Conservation (phyloP, 2,329 filamentous ascomycete species). For the Cordyceps cateniannulata region DNA sequence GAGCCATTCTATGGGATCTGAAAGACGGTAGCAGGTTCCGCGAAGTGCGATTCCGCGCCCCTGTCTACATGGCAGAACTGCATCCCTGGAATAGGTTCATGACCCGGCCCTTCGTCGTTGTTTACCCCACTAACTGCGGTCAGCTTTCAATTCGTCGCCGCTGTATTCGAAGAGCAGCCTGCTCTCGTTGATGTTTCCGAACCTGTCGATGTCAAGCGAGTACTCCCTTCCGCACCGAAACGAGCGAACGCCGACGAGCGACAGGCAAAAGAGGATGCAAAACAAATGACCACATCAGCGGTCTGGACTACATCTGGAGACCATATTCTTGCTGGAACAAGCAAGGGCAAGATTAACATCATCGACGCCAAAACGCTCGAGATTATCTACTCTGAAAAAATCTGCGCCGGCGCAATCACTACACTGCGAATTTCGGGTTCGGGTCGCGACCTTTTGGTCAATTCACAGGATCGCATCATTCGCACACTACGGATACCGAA, state of each 20-base stretch:
- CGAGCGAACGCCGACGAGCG: conserved; percentile 73
- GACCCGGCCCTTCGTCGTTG: neutral
- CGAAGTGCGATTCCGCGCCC: conserved; percentile 84
- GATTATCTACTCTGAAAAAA: conserved; percentile 82
- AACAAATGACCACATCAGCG: conserved; percentile 88
- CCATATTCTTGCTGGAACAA: conserved; percentile 88
- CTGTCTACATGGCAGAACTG: conserved; percentile 92
- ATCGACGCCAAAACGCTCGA: conserved; percentile 76
- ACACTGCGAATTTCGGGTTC: conserved; percentile 75
- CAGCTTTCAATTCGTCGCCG: conserved; percentile 80
- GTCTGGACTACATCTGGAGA: conserved; percentile 81
- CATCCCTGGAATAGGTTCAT: conserved; percentile 81
- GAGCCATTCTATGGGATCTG: conserved; percentile 92
- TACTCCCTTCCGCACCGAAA: conserved; percentile 75
- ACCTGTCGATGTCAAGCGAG: conserved; percentile 64
- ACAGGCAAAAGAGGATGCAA: conserved; percentile 83
- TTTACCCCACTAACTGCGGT: conserved; percentile 17
- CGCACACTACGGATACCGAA: conserved; percentile 87
- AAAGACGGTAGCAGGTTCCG: conserved; percentile 62
- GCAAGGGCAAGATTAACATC: conserved; percentile 93
- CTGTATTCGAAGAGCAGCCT: conserved; percentile 89
- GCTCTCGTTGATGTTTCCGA: conserved; percentile 76
- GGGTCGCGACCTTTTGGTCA: conserved; percentile 82
- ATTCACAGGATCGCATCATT: conserved; percentile 91
- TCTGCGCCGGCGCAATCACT: conserved; percentile 82